A percentile compares a stretch with the other conserved stretches of the same genome.
Conservation (phyloP, 805 yeast species). For the Ogataea angusta region DNA sequence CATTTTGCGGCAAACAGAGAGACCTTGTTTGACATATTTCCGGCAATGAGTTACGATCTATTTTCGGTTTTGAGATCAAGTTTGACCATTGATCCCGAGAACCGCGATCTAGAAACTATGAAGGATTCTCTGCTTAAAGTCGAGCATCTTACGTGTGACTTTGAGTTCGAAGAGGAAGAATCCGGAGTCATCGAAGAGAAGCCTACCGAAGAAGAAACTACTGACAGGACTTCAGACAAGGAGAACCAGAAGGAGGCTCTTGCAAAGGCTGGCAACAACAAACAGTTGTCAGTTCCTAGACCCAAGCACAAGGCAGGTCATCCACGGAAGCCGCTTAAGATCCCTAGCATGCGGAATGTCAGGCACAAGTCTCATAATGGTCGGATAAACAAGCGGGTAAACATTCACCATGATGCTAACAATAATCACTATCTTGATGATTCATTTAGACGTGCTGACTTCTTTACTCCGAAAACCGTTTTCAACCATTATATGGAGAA, state of each 20-base stretch:
- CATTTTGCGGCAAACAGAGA: conserved; percentile 87
- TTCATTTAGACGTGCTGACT: conserved; percentile 57
- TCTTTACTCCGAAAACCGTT: conserved; percentile 75
- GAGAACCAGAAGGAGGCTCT: conserved; percentile 23
- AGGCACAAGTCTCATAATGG: conserved; percentile 23
- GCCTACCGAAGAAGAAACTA: conserved; percentile 13
- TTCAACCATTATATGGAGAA: conserved; percentile 70
- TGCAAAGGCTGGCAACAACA: conserved; percentile 3
- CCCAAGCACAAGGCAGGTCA: conserved; percentile 17
- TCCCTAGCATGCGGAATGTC: conserved; percentile 24
- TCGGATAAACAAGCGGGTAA: conserved; percentile 16
- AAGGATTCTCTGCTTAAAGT: conserved; percentile 57
- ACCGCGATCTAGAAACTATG: conserved; percentile 66
- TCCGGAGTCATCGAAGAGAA: conserved; percentile 19
- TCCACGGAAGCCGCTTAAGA: conserved; percentile 30
- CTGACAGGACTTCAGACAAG: conserved; percentile 19
- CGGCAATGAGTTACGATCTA: conserved; percentile 81
- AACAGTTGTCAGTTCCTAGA: conserved; percentile 5
- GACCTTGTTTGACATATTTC: conserved; percentile 86
- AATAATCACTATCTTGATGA: conserved; percentile 14
- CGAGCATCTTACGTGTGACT: conserved; percentile 78
- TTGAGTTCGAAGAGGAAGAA: conserved; percentile 45
- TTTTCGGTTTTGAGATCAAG: conserved; percentile 78
- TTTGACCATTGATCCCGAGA: conserved; percentile 81
- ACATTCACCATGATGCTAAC: conserved; percentile 1